Evolutionary conservation across 768 basidiomycete species (phyloP), one percentile per base, ranked within the genome.

Genomic region (Sporobolomyces roseus): DNA sequence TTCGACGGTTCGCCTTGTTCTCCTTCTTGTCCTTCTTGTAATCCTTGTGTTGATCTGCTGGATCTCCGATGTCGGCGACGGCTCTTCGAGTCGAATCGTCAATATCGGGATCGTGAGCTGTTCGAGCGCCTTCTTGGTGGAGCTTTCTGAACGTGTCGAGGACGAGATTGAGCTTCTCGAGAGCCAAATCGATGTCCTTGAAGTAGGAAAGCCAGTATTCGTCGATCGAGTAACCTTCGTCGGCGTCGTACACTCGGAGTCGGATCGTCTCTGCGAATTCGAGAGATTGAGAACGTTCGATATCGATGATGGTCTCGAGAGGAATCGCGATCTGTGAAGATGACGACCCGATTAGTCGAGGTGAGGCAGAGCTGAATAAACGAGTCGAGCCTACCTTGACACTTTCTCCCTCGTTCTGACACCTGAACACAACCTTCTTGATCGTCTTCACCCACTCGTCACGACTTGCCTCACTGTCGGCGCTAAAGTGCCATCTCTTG

Each of bases 361-460:
- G 38, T 41, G 10, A 29, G 4, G 52, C 52, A 32, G 29, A 4
- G n/a, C 9, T 3, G 52, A 7, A 33, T 23, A 6, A 33, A 29
- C 30, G 52, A 3, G 27, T n/a, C 30, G 19, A 60, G 19, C 30
- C 10, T 32, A 66, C 71, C 84, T 97, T 97, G 73, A 97, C 92
- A 74, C 86, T 89, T 75, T 97, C 92, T 3, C 96, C 94, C 83
- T 88, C 88, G 78, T 97, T 96, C 81, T 97, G 93, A 21, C 89
- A 88, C 77, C 92, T 91, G 81, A 98, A 93, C 62, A 97, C 92
- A 62, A 93, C 81, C 79, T 89, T 94, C 65, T 88, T 85, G 68
- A 99, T 87, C 13, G 91, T 87, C 78, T 96, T 97, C 53, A 98
- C 87, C 94, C 94, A 99, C 79, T 94, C 92, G 53, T 92, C 88